Conservation (phyloP, 2,329 filamentous ascomycete genomes). For the Penicillium griseofulvum region DNA sequence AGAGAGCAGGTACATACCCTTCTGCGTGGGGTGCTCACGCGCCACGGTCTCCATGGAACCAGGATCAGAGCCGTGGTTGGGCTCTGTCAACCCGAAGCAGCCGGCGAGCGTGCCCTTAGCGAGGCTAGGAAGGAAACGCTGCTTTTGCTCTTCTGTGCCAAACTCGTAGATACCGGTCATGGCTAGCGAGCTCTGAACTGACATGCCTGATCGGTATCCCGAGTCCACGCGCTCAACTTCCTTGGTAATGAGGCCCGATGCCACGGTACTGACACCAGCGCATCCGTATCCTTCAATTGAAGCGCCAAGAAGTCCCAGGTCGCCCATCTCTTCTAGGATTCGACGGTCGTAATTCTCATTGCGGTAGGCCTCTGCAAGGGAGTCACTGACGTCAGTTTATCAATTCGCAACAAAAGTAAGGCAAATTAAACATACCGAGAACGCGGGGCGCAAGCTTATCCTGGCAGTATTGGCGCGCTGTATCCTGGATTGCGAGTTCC, state of each 20-base stretch:
- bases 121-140: slow-evolving; percentile 75
- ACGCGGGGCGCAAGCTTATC: slow-evolving; percentile 82
- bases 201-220: slow-evolving; percentile 89
- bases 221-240: slow-evolving; percentile 90
- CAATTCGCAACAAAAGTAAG: background rate
- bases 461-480: slow-evolving; percentile 90
- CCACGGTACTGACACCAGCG: slow-evolving; percentile 82
- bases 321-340: slow-evolving; percentile 88
- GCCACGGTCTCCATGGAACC: slow-evolving; percentile 87
- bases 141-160: slow-evolving; percentile 81
- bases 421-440: slow-evolving; percentile 61
- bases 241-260: slow-evolving; percentile 83
- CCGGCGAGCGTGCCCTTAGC: slow-evolving; percentile 79
- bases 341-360: slow-evolving; percentile 82
- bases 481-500: slow-evolving; percentile 84
- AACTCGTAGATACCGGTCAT: slow-evolving; percentile 93
- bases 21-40: slow-evolving; percentile 79
- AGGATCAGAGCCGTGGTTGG: slow-evolving; percentile 88
- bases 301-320: slow-evolving; percentile 81
- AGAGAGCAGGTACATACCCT: slow-evolving; percentile 74
- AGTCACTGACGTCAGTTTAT: background rate
- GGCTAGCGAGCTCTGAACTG: slow-evolving; percentile 85
- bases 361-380: slow-evolving; percentile 69
- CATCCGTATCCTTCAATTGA: slow-evolving; percentile 86
- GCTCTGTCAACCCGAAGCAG: slow-evolving; percentile 87